Percentiles rank a stretch among this genome's conserved stretches.
Conservation (phyloP, 345 rosid species). For the Bruguiera sexangula region DNA sequence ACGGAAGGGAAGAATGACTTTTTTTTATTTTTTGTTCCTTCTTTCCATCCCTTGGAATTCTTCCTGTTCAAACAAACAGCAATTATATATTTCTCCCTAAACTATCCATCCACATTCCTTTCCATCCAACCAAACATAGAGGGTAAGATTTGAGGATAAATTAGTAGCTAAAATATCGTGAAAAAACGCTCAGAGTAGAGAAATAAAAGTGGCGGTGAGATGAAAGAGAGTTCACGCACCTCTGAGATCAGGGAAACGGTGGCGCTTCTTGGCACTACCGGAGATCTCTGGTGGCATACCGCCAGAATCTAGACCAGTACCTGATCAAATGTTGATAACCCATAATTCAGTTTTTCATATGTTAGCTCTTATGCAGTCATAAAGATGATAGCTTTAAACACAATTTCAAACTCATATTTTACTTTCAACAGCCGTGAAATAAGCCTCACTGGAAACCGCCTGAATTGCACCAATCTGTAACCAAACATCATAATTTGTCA, state of each 20-base stretch:
- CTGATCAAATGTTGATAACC: constrained; percentile 10
- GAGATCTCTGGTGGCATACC: constrained; percentile 35
- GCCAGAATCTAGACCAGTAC: constrained; percentile 51
- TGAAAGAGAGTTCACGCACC: constrained; percentile 31
- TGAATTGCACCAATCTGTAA: constrained; percentile 83
- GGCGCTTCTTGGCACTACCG: constrained; percentile 39
- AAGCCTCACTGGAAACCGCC: constrained; percentile 75
- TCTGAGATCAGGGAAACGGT: constrained; percentile 54
- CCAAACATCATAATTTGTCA: neutral
- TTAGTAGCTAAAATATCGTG: too few relatives aligned
- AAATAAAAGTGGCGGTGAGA: neutral
- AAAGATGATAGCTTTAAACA: too few relatives aligned
- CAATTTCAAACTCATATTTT: neutral
- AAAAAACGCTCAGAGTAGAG: neutral
- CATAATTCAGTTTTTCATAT: neutral
- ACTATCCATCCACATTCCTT: too few relatives aligned
- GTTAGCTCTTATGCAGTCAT: neutral
- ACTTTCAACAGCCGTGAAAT: constrained; percentile 64
- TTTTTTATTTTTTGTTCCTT: too few relatives aligned
- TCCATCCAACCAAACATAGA: too few relatives aligned
- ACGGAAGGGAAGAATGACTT: too few relatives aligned
- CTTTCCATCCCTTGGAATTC: too few relatives aligned
- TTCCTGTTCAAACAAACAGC: too few relatives aligned
- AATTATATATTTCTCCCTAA: too few relatives aligned
- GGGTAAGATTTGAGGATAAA: too few relatives aligned